Evolutionary conservation across 2,329 filamentous ascomycete genomes (phyloP).

Genomic region (Talaromyces piceae): DNA sequence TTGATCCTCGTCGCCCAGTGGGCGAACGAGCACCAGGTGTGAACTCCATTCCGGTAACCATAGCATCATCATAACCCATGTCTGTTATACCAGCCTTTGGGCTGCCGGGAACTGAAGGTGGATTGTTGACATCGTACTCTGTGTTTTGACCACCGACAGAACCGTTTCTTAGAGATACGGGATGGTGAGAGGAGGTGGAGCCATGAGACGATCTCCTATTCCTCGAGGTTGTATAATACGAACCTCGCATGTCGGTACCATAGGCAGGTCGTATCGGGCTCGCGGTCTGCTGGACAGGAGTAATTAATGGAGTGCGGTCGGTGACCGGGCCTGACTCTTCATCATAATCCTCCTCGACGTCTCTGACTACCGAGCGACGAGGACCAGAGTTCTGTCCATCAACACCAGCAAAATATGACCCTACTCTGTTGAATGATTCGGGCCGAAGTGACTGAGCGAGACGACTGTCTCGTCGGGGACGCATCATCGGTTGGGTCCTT

Average conservation of each 20-base stretch:
- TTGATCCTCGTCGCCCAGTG: conserved; percentile 26
- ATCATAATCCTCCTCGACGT: conserved; percentile 21
- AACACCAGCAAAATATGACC: conserved; percentile 7
- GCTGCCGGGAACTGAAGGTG: conserved; percentile 54
- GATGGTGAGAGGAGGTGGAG: conserved; percentile 21
- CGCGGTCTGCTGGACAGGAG: conserved; percentile 21
- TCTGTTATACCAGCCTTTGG: conserved; percentile 47
- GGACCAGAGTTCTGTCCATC: conserved; percentile 6
- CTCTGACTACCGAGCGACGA: conserved; percentile 8
- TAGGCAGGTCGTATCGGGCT: conserved; percentile 27
- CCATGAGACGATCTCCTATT: conserved; percentile 21
- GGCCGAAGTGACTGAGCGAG: conserved; percentile 33
- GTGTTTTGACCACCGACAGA: conserved; percentile 18
- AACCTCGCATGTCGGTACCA: conserved; percentile 24
- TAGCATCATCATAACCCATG: conserved; percentile 48
- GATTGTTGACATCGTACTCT: conserved; percentile 59
- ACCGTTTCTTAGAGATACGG: conserved; percentile 15
- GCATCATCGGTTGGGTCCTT: conserved; percentile 50
- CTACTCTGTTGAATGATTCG: conserved; percentile 11
- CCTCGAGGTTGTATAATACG: conserved; percentile 17
- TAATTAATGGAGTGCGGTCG: conserved; percentile 51
- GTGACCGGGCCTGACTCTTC: conserved; percentile 27
- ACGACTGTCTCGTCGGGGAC: conserved; percentile 53
- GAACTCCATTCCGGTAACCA: conserved; percentile 39
- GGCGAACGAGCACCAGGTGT: conserved; percentile 24